Evolutionary conservation across 352 stramenopile species (phyloP).

Genomic region (Globisporangium acanthophoron): DNA sequence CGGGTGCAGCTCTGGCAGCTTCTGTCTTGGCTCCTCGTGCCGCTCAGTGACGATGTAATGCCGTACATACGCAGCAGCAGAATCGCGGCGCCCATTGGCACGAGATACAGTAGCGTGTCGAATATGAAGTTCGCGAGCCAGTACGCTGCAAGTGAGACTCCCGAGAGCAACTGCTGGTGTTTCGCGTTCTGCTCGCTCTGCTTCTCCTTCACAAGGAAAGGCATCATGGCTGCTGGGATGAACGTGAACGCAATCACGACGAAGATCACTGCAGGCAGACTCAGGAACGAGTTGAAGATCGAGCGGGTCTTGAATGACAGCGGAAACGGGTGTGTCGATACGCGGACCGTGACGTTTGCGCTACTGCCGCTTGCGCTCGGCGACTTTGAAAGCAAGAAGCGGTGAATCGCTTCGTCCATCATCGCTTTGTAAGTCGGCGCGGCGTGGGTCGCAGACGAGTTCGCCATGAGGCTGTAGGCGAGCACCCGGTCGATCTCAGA

Average conservation of each 20-base stretch:
- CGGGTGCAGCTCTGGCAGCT: constrained; percentile 34
- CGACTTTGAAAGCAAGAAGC: constrained; percentile 25
- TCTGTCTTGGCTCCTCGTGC: constrained; percentile 4
- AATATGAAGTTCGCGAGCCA: constrained; percentile 96
- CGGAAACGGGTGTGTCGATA: constrained; percentile 54
- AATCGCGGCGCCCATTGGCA: constrained; percentile 56
- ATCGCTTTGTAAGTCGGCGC: constrained; percentile 53
- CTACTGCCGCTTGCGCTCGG: constrained; percentile 3
- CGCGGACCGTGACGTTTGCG: constrained; percentile 26
- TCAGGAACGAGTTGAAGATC: constrained; percentile 56
- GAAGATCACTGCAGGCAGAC: constrained; percentile 77
- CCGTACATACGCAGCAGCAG: constrained; percentile 44
- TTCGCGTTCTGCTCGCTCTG: constrained; percentile 91
- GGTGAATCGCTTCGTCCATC: constrained; percentile 53
- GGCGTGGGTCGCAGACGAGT: constrained; percentile 40
- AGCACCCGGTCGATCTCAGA: constrained; percentile 29
- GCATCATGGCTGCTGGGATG: constrained; percentile 89
- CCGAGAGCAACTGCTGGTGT: constrained; percentile 95
- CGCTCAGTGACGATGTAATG: constrained; percentile 47
- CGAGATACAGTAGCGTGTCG: constrained; percentile 88
- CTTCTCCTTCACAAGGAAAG: constrained; percentile 96
- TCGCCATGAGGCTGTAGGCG: constrained; percentile 60
- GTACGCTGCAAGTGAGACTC: constrained; percentile 91
- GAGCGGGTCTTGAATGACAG: constrained; percentile 48
- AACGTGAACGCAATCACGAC: constrained; percentile 92